Conservation (phyloP, 805 yeast species). For the Candida hispaniensis region DNA sequence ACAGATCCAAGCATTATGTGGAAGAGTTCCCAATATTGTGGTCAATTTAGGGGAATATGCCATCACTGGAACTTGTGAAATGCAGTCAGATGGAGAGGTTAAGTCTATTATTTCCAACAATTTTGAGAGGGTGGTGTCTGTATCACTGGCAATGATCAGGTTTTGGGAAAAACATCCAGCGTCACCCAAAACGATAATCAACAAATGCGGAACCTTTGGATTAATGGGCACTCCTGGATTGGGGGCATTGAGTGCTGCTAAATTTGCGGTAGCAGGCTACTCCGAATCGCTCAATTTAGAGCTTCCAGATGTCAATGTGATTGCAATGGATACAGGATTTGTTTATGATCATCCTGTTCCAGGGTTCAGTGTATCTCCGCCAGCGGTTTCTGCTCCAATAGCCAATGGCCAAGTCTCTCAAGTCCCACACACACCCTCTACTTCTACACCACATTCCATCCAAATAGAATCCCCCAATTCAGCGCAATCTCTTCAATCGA, state of each 20-base stretch:
- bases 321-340: constrained; percentile 19
- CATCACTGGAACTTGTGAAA: constrained; percentile 3
- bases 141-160: background rate
- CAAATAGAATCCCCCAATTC: too few species aligned
- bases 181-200: constrained; percentile 10
- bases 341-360: constrained; percentile 14
- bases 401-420: constrained; percentile 1
- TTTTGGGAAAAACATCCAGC: constrained; percentile 1
- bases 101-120: background rate
- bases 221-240: constrained; percentile 26
- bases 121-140: constrained; percentile 4
- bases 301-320: constrained; percentile 19
- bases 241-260: constrained; percentile 25
- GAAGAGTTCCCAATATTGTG: constrained; percentile 7
- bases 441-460: too few species aligned
- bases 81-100: constrained; percentile 6
- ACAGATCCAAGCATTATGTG: too few species aligned
- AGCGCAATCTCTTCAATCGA: too few species aligned
- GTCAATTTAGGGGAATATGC: constrained; percentile 12
- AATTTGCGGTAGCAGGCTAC: constrained; percentile 29
- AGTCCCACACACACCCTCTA: background rate
- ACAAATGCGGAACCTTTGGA: constrained; percentile 22
- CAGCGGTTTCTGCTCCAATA: background rate
- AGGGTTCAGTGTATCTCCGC: constrained; percentile 16
- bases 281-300: constrained; percentile 26